These are phyloP conservation scores for Colletotrichum brevisporum DNA, from an alignment of 2,329 filamentous ascomycete genomes.

Conservation along the genomic window DNA sequence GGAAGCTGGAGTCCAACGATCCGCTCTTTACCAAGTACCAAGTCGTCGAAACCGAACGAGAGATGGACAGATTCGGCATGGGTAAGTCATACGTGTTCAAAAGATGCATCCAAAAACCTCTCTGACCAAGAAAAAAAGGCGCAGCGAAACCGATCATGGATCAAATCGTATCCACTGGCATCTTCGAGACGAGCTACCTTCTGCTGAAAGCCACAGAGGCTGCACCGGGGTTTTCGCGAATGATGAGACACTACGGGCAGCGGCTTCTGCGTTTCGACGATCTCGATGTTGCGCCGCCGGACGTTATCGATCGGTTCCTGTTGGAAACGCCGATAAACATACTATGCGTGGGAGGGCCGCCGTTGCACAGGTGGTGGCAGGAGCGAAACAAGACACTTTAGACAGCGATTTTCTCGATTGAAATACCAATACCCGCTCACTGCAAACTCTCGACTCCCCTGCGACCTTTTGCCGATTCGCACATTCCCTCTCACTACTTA, in stretches of 20 bases:
- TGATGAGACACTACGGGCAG: constrained; percentile 7
- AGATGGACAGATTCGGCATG: constrained; percentile 27
- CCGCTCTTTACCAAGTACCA: constrained; percentile 19
- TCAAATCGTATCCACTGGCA: background rate
- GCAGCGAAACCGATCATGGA: constrained; percentile 9
- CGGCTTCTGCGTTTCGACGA: constrained; percentile 11
- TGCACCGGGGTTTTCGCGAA: constrained; percentile 3
- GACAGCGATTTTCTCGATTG: background rate
- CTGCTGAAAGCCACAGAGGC: constrained; percentile 2
- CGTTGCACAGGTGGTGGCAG: constrained; percentile 26
- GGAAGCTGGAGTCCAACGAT: constrained; percentile 28
- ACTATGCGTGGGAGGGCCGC: constrained; percentile 22
- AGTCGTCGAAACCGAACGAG: constrained; percentile 12
- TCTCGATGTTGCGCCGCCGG: constrained; percentile 11
- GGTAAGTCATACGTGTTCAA: background rate
- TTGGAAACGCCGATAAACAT: constrained; percentile 31
- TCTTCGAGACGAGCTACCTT: constrained; percentile 15
- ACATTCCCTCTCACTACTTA: too few relatives aligned
- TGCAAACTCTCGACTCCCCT: too few relatives aligned
- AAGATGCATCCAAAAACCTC: background rate
- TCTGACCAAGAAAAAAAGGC: background rate
- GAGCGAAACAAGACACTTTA: constrained; percentile 13
- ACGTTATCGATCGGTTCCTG: constrained; percentile 21
- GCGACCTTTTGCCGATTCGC: too few relatives aligned
- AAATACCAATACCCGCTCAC: background rate